Evolutionary conservation across 2,329 filamentous ascomycete species (phyloP).

Genomic region (Fusarium avenaceum): DNA sequence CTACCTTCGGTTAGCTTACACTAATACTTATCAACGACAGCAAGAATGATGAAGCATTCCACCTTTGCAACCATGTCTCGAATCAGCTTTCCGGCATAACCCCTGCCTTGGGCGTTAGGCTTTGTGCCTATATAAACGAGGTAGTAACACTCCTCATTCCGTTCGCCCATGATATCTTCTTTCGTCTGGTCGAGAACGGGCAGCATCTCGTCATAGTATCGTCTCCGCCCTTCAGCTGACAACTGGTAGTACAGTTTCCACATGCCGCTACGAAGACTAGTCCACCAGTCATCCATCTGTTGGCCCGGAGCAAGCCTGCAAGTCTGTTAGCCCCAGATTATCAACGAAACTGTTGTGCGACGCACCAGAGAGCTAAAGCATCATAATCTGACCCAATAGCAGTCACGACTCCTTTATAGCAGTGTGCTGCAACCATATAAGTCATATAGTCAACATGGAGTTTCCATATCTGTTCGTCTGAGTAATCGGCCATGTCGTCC

Average conservation of each 20-base stretch:
- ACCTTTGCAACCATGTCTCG: slow-evolving; percentile 76
- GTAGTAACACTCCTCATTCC: slow-evolving; percentile 80
- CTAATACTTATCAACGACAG: not conserved
- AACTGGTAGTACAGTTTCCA: slow-evolving; percentile 84
- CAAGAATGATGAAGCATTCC: slow-evolving; percentile 44
- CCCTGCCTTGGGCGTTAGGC: slow-evolving; percentile 76
- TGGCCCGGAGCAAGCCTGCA: slow-evolving; percentile 80
- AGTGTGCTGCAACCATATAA: slow-evolving; percentile 82
- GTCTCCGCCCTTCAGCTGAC: slow-evolving; percentile 76
- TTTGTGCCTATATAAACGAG: slow-evolving; percentile 87
- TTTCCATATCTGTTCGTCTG: slow-evolving; percentile 78
- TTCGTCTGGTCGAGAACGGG: slow-evolving; percentile 82
- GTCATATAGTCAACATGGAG: slow-evolving; percentile 83
- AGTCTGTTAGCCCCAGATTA: slow-evolving; percentile 10
- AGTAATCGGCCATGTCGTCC: slow-evolving; percentile 73
- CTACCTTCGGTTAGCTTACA: slow-evolving; percentile 52
- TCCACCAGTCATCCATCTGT: slow-evolving; percentile 80
- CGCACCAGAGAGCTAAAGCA: slow-evolving; percentile 83
- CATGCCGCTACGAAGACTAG: slow-evolving; percentile 79
- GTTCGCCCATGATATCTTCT: slow-evolving; percentile 73
- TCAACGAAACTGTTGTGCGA: slow-evolving; percentile 29
- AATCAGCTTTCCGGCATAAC: slow-evolving; percentile 79
- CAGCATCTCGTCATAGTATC: slow-evolving; percentile 83
- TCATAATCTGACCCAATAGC: slow-evolving; percentile 82
- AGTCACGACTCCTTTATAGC: slow-evolving; percentile 79